Evolutionary conservation across 352 stramenopile genomes (phyloP), one percentile per base, ranked within the genome.

Genomic region (Phytophthora pini): DNA sequence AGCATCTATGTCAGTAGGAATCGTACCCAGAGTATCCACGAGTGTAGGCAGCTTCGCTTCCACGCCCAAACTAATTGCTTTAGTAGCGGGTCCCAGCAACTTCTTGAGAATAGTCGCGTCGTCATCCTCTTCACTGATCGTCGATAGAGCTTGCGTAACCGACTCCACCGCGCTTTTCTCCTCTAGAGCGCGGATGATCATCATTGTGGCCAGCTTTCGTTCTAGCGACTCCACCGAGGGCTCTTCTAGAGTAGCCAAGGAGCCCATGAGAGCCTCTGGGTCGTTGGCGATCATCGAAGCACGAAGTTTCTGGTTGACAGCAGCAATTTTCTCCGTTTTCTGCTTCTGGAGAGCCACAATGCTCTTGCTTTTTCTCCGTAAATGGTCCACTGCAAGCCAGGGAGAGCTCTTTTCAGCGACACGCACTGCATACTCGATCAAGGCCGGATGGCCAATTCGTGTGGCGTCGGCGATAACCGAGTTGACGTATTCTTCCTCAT

Each of bases 401-500:
- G 87, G 84, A 43, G 80, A 89, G 43, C 74, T 88, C 44, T 87
- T 85, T 65, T 90, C 70, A 2, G 75, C 82, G 5, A 87, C 78
- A 20, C 63, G 68, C 4, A 92, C 66, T 8, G 83, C 84, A 70
- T 88, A 92, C 20, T 89, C 79, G 1, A 92, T 78, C 13, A 94
- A 65, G 10, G 76, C 73, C 4, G 77, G 70, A 34, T 92, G 80
- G 0, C 79, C 72, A 52, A 86, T 84, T n/a, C 56, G 65, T 6
- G 73, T 81, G 1, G 82, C 82, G 46, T 93, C 87, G 1, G 74
- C 68, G 36, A 92, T 84, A 13, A 94, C 75, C 1, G 87, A 94
- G 26, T 79, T 77, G 12, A 93, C 77, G 52, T 94, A 94, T 43
- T 77, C 77, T 62, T 94, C 84, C 61, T 93, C 87, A 50, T 93